Conservation (phyloP, 495 filamentous ascomycete genomes). For the Xylaria acuta region DNA sequence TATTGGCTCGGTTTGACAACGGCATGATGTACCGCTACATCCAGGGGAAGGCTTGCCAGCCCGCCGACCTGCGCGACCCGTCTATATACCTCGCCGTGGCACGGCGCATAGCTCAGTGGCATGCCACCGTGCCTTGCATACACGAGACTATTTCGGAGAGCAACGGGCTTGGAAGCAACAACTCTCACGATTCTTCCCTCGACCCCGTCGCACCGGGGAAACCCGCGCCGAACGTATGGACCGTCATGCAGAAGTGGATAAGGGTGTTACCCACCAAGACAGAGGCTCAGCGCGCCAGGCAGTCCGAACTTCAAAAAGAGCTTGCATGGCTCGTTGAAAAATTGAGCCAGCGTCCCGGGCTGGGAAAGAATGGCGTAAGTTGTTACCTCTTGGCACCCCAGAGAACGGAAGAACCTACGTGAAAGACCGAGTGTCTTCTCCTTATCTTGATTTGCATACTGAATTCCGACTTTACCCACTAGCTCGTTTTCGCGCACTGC, state of each 20-base stretch:
- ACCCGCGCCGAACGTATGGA: constrained; percentile 83
- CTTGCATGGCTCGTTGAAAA: constrained; percentile 70
- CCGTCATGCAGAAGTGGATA: constrained; percentile 94
- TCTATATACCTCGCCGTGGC: constrained; percentile 84
- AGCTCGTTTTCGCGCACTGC: constrained; percentile 94
- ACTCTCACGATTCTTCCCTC: constrained; percentile 50
- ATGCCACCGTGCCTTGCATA: constrained; percentile 75
- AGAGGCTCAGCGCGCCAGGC: constrained; percentile 67
- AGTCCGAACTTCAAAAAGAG: constrained; percentile 74
- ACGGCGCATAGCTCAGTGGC: constrained; percentile 86
- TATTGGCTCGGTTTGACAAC: constrained; percentile 94
- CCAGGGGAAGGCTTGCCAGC: constrained; percentile 75
- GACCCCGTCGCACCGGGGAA: constrained; percentile 65
- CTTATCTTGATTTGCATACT: constrained; percentile 21
- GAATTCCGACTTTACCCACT: constrained; percentile 29
- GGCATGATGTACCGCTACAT: constrained; percentile 95
- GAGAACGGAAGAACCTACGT: neutral
- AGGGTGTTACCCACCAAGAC: constrained; percentile 77
- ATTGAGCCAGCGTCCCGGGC: constrained; percentile 73
- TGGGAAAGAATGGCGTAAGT: constrained; percentile 76
- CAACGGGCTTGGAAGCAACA: constrained; percentile 28
- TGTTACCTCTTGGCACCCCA: neutral
- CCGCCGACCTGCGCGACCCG: constrained; percentile 75
- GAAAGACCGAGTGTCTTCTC: neutral
- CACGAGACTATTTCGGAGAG: constrained; percentile 42